A percentile compares a stretch with the other conserved stretches of the same genome.
These are phyloP conservation scores for Thielaviopsis ethacetica DNA, from an alignment of 2,329 filamentous ascomycete species.

Conservation along the genomic window DNA sequence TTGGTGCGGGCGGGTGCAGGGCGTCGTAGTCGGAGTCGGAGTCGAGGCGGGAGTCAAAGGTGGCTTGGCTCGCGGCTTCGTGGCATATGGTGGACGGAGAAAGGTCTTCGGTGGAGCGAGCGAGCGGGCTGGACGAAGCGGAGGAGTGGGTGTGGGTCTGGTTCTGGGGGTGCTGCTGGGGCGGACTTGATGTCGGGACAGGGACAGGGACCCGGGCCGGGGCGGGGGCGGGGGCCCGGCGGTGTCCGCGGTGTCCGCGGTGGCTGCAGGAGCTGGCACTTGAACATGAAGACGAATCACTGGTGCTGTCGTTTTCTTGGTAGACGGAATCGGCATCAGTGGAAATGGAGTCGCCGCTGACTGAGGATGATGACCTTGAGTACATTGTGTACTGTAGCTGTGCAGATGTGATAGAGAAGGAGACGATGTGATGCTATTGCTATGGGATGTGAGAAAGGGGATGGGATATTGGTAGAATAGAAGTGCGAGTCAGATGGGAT, in stretches of 20 bases:
- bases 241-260: not conserved
- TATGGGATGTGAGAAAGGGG: no score
- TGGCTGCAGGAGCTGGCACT: not conserved
- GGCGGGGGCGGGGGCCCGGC: not conserved
- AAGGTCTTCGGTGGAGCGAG: slow-evolving; percentile 15
- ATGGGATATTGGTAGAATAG: no score
- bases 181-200: not conserved
- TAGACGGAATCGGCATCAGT: not conserved
- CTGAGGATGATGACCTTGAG: no score
- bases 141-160: not conserved
- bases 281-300: not conserved
- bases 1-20: slow-evolving; percentile 15
- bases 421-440: no score
- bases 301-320: not conserved
- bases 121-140: not conserved
- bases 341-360: not conserved
- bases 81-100: slow-evolving; percentile 27
- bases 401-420: no score
- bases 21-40: slow-evolving; percentile 40
- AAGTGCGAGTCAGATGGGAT: no score
- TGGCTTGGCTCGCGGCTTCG: slow-evolving; percentile 51
- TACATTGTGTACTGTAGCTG: no score
- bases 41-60: slow-evolving; percentile 58
- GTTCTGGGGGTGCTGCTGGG: not conserved
- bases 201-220: slow-evolving; percentile 13